These are phyloP conservation scores for Xylariaceae sp. DNA, from an alignment of 2,329 filamentous ascomycete species.

Conservation along the genomic window DNA sequence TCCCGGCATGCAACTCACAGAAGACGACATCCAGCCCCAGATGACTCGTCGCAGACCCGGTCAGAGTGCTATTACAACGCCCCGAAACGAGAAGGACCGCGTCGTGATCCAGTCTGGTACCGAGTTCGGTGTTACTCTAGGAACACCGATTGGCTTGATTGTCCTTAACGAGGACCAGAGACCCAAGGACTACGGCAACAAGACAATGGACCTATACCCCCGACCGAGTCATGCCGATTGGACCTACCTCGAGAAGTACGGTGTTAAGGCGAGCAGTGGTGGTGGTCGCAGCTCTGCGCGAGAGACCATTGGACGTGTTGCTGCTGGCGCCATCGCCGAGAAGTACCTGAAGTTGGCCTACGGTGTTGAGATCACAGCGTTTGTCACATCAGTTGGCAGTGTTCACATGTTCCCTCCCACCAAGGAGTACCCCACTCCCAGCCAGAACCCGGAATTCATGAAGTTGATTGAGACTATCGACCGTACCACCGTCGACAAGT, in stretches of 20 bases:
- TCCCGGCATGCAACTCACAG: constrained; percentile 78
- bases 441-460: constrained; percentile 67
- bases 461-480: constrained; percentile 66
- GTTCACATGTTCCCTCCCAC: constrained; percentile 12
- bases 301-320: constrained; percentile 15
- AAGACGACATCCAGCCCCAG: constrained; percentile 87
- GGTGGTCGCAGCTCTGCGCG: constrained; percentile 70
- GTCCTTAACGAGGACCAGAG: constrained; percentile 91
- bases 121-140: constrained; percentile 82
- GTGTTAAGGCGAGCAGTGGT: constrained; percentile 83
- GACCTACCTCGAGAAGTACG: constrained; percentile 97
- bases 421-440: constrained; percentile 18
- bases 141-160: constrained; percentile 81
- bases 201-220: constrained; percentile 88
- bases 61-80: constrained; percentile 84
- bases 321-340: constrained; percentile 11
- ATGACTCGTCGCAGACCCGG: constrained; percentile 87
- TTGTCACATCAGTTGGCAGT: constrained; percentile 10
- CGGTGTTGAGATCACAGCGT: constrained; percentile 12
- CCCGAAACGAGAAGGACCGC: constrained; percentile 84
- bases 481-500: constrained; percentile 71
- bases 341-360: constrained; percentile 13
- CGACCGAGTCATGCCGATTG: constrained; percentile 91
- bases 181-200: constrained; percentile 82
- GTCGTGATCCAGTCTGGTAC: constrained; percentile 91